Evolutionary conservation across 2,329 filamentous ascomycete genomes (phyloP), one percentile per base, ranked within the genome.

Genomic region (Stenocarpella maydis): DNA sequence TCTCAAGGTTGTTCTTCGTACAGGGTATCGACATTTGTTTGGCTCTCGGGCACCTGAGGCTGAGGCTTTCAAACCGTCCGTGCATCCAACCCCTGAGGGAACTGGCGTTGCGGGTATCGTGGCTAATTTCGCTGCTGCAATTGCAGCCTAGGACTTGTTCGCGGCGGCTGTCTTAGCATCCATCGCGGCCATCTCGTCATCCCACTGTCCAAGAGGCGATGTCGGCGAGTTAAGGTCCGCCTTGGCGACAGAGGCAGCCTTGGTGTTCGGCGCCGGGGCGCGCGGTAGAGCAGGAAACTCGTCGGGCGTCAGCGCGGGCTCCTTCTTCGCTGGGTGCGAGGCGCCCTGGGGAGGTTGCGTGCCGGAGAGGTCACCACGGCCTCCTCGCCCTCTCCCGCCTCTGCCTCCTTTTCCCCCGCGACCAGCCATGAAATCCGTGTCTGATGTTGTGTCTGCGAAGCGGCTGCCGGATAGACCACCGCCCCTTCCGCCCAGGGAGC

Each of bases 151-250:
- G 21, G 69, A 68, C 10, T 65, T n/a, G 41, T 68, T 64, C 14
- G 67, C 68, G 10, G 68, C 68, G 31, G 68, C 69, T 15, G 67
- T 65, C 72, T 74, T 77, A 71, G 67, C 82, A 31, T 87, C 85
- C 15, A 85, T 77, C 6, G 81, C 84, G 60, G 85, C 85, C 81
- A 89, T 86, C 77, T 89, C 87, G 43, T 89, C 87, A 63, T 85
- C 87, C 87, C 87, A 89, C 67, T 84, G 82, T 10, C 83, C 82
- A 0, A 78, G 78, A 9, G 81, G 78, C 7, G 81, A 80, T 1
- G 79, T 52, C 19, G 81, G 75, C 67, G 78, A 76, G n/a, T 78
- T 71, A 34, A 68, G 72, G 69, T 65, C 72, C 9, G 64, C 54
- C 64, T 72, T 73, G 26, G 73, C 55, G 31, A 75, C 53, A n/a